Evolutionary conservation across 305 asterid genomes (phyloP).

Genomic region (Coffea humblotiana): DNA sequence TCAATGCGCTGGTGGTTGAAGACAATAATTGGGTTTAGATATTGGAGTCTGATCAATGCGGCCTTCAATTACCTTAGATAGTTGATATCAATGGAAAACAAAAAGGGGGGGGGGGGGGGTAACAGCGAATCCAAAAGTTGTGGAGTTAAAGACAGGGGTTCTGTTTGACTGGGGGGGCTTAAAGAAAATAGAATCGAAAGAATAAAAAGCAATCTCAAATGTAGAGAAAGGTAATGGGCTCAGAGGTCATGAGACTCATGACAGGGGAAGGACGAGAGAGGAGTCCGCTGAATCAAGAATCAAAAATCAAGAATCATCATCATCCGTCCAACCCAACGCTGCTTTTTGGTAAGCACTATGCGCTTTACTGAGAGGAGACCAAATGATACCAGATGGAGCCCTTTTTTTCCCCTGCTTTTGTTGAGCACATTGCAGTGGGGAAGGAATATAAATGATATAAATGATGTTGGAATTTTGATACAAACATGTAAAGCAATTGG

Average conservation of each 20-base stretch:
- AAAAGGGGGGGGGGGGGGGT: no score
- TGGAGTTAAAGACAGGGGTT: not conserved
- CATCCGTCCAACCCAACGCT: slow-evolving; percentile 4
- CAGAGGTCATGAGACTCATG: not conserved
- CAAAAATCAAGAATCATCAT: not conserved
- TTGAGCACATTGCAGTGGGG: slow-evolving; percentile 24
- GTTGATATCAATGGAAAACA: not conserved
- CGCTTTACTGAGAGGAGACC: slow-evolving; percentile 23
- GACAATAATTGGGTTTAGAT: not conserved
- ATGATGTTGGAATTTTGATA: slow-evolving; percentile 1
- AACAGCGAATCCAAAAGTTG: not conserved
- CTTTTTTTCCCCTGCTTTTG: slow-evolving; percentile 11
- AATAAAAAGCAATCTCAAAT: slow-evolving; percentile 18
- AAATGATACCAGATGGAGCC: slow-evolving; percentile 1
- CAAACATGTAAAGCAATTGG: not conserved
- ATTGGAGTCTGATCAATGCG: not conserved
- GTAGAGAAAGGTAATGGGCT: slow-evolving; percentile 13
- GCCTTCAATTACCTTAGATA: not conserved
- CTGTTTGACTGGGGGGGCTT: slow-evolving; percentile 2
- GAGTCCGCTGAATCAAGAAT: not conserved
- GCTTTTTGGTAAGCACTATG: not conserved
- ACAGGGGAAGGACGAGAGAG: not conserved
- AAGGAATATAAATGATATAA: slow-evolving; percentile 6
- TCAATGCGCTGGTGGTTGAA: no score
- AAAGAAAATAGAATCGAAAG: not conserved